Evolutionary conservation across 331 rosid genomes (phyloP).

Genomic region (Pyrus hybrid): DNA sequence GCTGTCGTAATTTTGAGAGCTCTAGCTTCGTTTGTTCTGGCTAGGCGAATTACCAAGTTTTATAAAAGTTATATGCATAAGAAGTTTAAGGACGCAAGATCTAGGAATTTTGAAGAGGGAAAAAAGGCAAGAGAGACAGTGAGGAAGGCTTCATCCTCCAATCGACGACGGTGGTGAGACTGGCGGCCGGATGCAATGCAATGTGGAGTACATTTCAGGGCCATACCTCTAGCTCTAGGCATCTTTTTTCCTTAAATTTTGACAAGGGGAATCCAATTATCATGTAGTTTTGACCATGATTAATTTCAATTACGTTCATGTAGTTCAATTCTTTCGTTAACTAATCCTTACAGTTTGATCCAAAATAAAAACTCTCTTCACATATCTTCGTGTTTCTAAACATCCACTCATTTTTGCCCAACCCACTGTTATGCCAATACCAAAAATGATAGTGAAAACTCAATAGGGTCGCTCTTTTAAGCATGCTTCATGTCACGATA

Average conservation of each 20-base stretch:
- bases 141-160: not conserved
- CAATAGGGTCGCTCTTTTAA: not conserved
- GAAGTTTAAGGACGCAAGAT: not conserved
- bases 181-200: not conserved
- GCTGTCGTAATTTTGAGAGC: not conserved
- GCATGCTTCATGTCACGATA: too few relatives aligned
- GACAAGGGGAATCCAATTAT: too few relatives aligned
- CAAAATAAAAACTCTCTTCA: not conserved
- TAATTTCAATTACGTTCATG: too few relatives aligned
- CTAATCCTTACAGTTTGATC: too few relatives aligned
- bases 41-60: not conserved
- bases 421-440: not conserved
- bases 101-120: not conserved
- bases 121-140: not conserved
- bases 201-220: too few relatives aligned
- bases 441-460: not conserved
- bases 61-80: not conserved
- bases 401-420: not conserved
- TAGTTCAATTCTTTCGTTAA: too few relatives aligned
- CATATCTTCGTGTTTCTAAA: not conserved
- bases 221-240: not conserved
- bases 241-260: too few relatives aligned
- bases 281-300: too few relatives aligned
- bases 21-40: not conserved
- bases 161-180: not conserved